A percentile compares a stretch with the other conserved stretches of the same genome.
Evolutionary conservation across 2,329 filamentous ascomycete species (phyloP).

Genomic region (Ceratocystis eucalypticola): DNA sequence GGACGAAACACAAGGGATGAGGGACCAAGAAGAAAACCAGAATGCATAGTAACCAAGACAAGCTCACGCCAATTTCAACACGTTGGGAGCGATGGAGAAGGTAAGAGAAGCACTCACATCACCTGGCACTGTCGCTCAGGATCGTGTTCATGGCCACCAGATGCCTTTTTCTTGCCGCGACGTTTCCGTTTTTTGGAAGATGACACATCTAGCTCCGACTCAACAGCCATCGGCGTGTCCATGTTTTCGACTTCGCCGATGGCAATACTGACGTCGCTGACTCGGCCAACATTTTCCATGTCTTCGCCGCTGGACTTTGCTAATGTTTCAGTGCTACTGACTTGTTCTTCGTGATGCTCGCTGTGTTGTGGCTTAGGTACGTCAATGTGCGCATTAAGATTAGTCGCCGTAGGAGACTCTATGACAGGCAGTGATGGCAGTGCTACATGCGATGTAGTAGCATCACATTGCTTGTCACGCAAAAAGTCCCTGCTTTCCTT

Average conservation of each 20-base stretch:
- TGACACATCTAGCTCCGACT: neutral
- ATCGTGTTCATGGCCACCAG: neutral
- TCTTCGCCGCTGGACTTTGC: neutral
- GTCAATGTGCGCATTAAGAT: neutral
- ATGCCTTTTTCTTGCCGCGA: conserved; percentile 15
- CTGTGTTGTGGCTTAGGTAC: neutral
- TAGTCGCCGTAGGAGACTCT: neutral
- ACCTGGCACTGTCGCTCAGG: conserved; percentile 16
- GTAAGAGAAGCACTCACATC: conserved; percentile 2
- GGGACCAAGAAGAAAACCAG: neutral
- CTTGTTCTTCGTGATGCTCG: neutral
- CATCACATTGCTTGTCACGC: conserved; percentile 8
- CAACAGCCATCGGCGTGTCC: neutral
- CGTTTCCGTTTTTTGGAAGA: conserved; percentile 10
- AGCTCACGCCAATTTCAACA: no score
- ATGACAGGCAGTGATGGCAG: conserved; percentile 5
- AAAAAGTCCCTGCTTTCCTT: conserved; percentile 14
- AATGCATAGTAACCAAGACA: neutral
- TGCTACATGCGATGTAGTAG: neutral
- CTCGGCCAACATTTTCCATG: neutral
- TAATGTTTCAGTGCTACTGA: neutral
- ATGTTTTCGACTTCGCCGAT: conserved; percentile 3
- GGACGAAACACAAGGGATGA: neutral
- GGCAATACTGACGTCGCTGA: conserved; percentile 1
- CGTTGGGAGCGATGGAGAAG: neutral